Conservation (phyloP, 2,329 filamentous ascomycete species). For the Fusarium duplospermum region DNA sequence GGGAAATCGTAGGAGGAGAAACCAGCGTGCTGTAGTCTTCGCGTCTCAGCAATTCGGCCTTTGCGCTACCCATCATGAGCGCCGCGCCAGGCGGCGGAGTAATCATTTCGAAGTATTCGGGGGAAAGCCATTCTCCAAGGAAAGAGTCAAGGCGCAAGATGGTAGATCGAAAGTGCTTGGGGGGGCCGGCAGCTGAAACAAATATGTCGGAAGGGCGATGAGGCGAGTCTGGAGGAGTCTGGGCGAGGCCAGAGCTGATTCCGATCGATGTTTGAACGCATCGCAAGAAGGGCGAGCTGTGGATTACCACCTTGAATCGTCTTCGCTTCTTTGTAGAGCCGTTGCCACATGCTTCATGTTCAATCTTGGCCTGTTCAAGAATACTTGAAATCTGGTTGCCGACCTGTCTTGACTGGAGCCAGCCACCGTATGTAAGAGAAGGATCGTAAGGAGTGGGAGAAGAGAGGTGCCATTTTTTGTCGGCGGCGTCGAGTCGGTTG, state of each 20-base stretch:
- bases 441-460: conserved; percentile 96
- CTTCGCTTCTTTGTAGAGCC: conserved; percentile 56
- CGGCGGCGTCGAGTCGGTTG: conserved; percentile 90
- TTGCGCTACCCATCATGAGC: conserved; percentile 89
- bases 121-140: conserved; percentile 93
- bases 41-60: conserved; percentile 83
- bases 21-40: conserved; percentile 72
- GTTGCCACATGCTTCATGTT: conserved; percentile 51
- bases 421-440: conserved; percentile 93
- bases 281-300: conserved; percentile 92
- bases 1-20: conserved; percentile 27
- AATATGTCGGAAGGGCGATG: conserved; percentile 50
- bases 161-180: conserved; percentile 62
- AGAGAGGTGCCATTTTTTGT: conserved; percentile 93
- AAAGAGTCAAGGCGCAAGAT: conserved; percentile 89
- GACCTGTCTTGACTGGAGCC: conserved; percentile 85
- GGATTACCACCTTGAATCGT: conserved; percentile 83
- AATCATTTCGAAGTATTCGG: conserved; percentile 93
- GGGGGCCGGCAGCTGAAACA: conserved; percentile 47
- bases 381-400: conserved; percentile 87
- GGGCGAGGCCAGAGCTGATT: conserved; percentile 85
- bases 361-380: conserved; percentile 63
- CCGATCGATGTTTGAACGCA: conserved; percentile 93
- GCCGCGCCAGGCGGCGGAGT: conserved; percentile 87
- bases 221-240: conserved; percentile 54